These are phyloP conservation scores for Vigna radiata DNA, from an alignment of 306 rosid species.

Conservation along the genomic window DNA sequence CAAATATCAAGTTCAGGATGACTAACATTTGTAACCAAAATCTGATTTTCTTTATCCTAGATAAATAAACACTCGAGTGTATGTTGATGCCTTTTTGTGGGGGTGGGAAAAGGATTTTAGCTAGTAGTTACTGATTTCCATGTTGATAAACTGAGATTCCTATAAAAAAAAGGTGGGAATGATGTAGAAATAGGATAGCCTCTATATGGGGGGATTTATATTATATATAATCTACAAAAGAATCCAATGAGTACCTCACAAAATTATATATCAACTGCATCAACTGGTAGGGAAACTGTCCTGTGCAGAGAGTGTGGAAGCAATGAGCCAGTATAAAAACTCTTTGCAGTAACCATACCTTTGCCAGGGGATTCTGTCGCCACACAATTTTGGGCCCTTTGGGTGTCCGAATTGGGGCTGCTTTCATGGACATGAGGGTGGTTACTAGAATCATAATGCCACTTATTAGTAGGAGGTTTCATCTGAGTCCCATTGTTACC, in stretches of 20 bases:
- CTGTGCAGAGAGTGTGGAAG: slow-evolving; percentile 71
- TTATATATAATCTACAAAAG: slow-evolving; percentile 52
- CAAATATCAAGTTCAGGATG: slow-evolving; percentile 38
- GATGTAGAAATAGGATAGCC: slow-evolving; percentile 44
- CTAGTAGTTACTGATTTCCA: slow-evolving; percentile 5
- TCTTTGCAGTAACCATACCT: slow-evolving; percentile 49
- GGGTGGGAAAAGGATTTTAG: neutral
- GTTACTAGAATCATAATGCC: slow-evolving; percentile 39
- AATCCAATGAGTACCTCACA: slow-evolving; percentile 52
- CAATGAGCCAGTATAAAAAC: slow-evolving; percentile 54
- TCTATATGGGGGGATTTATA: slow-evolving; percentile 45
- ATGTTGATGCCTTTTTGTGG: slow-evolving; percentile 17
- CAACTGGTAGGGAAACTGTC: slow-evolving; percentile 87
- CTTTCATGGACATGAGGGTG: slow-evolving; percentile 44
- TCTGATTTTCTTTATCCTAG: slow-evolving; percentile 21
- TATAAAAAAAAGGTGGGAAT: slow-evolving; percentile 23
- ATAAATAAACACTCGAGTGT: slow-evolving; percentile 13
- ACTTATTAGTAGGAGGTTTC: slow-evolving; percentile 40
- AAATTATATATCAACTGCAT: slow-evolving; percentile 74
- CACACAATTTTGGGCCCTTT: slow-evolving; percentile 60
- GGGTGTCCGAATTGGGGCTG: slow-evolving; percentile 60
- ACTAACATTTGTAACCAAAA: slow-evolving; percentile 24
- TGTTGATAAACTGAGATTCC: slow-evolving; percentile 24
- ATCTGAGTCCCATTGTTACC: slow-evolving; percentile 44
- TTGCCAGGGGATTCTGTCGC: slow-evolving; percentile 49